Base-by-base conservation (phyloP, 2,329 filamentous ascomycete genomes). In the Teratosphaeria pseudoeucalypti region DNA sequence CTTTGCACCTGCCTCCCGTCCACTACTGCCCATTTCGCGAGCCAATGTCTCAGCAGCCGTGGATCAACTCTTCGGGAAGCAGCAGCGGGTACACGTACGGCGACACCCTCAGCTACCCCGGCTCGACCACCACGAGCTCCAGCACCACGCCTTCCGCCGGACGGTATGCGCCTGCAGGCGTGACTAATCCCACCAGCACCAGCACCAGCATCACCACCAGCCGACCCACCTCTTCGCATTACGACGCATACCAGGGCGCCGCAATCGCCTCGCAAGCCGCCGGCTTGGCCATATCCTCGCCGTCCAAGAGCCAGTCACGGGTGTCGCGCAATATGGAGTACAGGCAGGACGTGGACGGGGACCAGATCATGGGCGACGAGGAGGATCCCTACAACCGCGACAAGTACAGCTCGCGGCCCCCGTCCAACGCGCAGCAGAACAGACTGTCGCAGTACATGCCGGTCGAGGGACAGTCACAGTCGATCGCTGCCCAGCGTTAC, bases 401-500 rank as follows among this genome's bases (percentile, higher is more conserved):
- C 71, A 95, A 95, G 75, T 95, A 96, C 75, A 85, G 52, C 23
- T 34, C 90, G 76, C 85, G 89, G 66, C 85, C 89, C 52, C 85
- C 85, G 73, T 88, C 64, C 23, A 52, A 57, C 26, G 52, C 54
- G 34, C 39, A 60, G 63, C 54, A 62, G 58, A 85, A 90, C 69
- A 85, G 92, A 66, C 79, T 85, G 61, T 90, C 83, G 63, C 87
- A 92, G 73, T 88, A 87, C 66, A 76, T 85, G 65, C 68, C 70
- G 55, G 58, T 67, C 11, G 65, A 71, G 49, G 57, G 55, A 34
- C 19, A 92, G 70, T 85, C 89, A 61, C 94, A 90, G 52, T 82
- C 89, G 56, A 90, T 90, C 60, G 89, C 91, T 61, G 89, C 95
- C 61, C 89, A 95, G 73, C 85, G 92, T 71, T 97, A 97, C 76